Percentiles rank a stretch among this genome's conserved stretches.
Evolutionary conservation across 192 early-diverging fungal genomes (phyloP).

Genomic region (Mortierella hygrophila): DNA sequence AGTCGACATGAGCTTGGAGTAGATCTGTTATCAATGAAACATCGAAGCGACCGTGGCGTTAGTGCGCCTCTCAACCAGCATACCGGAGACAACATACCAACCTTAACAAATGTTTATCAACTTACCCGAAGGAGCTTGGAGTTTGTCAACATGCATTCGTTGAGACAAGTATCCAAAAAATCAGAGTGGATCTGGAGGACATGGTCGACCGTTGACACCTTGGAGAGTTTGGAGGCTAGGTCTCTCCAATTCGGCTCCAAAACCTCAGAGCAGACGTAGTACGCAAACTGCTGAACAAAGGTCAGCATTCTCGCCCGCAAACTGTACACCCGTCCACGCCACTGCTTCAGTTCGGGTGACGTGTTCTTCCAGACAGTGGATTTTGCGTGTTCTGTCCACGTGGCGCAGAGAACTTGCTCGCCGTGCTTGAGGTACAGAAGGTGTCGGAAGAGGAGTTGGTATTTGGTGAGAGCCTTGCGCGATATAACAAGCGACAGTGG

Average conservation of each 20-base stretch:
- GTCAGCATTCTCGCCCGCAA: slow-evolving; percentile 87
- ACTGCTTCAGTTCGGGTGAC: slow-evolving; percentile 62
- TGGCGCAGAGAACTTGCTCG: slow-evolving; percentile 81
- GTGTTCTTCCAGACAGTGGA: slow-evolving; percentile 61
- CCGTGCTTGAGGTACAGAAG: slow-evolving; percentile 90
- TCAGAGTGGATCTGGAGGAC: slow-evolving; percentile 83
- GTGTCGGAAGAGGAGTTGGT: slow-evolving; percentile 92
- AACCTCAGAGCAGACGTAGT: slow-evolving; percentile 92
- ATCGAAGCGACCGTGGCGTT: neutral
- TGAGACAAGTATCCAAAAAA: slow-evolving; percentile 89
- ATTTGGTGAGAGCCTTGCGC: slow-evolving; percentile 86
- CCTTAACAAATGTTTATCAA: slow-evolving; percentile 28
- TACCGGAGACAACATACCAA: neutral
- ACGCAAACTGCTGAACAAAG: slow-evolving; percentile 93
- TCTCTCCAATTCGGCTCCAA: slow-evolving; percentile 91
- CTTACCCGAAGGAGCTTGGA: slow-evolving; percentile 84
- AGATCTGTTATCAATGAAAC: slow-evolving; percentile 63
- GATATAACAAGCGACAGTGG: slow-evolving; percentile 92
- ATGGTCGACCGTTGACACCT: slow-evolving; percentile 88
- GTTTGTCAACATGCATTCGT: slow-evolving; percentile 91
- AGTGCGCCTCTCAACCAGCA: neutral
- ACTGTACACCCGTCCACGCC: slow-evolving; percentile 75
- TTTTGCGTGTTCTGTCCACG: slow-evolving; percentile 83
- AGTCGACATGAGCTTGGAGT: slow-evolving; percentile 69
- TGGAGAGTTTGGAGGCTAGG: slow-evolving; percentile 73